These are phyloP conservation scores for Jacaranda mimosifolia DNA, from an alignment of 257 asterid genomes.

Conservation along the genomic window DNA sequence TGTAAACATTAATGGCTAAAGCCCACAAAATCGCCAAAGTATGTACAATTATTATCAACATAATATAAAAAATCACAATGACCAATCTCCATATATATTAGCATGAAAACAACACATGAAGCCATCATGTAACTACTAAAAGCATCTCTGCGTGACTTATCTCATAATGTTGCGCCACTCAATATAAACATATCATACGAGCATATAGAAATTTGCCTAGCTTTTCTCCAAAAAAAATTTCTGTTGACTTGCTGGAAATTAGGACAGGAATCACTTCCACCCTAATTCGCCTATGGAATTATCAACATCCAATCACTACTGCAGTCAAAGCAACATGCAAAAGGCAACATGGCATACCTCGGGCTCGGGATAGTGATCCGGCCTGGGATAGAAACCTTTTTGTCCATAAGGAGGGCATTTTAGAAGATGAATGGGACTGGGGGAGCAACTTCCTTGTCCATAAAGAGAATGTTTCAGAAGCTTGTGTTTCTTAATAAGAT, in stretches of 20 bases:
- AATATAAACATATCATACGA: background rate
- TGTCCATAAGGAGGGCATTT: conserved; percentile 42
- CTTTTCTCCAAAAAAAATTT: background rate
- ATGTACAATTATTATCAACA: background rate
- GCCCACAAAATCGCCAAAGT: too few relatives aligned
- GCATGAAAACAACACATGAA: conserved; percentile 6
- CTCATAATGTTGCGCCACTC: background rate
- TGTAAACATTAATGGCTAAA: background rate
- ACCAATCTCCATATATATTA: background rate
- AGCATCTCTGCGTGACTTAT: background rate
- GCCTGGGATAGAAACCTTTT: conserved; percentile 36
- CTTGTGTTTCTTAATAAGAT: conserved; percentile 54
- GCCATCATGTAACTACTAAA: background rate
- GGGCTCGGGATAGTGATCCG: conserved; percentile 31
- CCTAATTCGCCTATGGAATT: background rate
- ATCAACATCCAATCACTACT: background rate
- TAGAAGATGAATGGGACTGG: conserved; percentile 35
- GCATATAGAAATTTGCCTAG: conserved; percentile 1
- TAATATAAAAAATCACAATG: conserved; percentile 14
- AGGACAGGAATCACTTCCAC: conserved; percentile 1
- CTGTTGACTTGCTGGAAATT: background rate
- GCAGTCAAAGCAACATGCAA: background rate
- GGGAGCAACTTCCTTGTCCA: conserved; percentile 47
- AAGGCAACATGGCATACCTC: conserved; percentile 52
- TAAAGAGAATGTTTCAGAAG: conserved; percentile 50